These are phyloP conservation scores for Trichoderma simmonsii DNA, from an alignment of 2,329 filamentous ascomycete species.

Conservation along the genomic window DNA sequence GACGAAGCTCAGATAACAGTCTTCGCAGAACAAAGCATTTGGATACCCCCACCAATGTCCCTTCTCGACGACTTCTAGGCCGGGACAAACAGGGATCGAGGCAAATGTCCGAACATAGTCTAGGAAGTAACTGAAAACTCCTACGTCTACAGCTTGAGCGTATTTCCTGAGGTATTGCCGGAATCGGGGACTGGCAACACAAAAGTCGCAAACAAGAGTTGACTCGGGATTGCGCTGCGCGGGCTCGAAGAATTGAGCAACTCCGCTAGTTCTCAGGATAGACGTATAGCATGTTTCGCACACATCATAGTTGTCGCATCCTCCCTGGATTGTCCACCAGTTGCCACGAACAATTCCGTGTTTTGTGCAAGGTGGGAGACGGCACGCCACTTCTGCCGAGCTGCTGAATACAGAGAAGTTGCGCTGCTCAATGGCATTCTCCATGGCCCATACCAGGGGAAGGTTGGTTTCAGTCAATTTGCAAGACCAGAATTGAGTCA, in stretches of 20 bases:
- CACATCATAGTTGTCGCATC: conserved; percentile 26
- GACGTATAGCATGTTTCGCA: conserved; percentile 36
- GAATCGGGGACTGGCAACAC: conserved; percentile 27
- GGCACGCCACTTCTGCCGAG: conserved; percentile 25
- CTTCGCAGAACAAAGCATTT: conserved; percentile 33
- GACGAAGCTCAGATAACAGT: conserved; percentile 34
- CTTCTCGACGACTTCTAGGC: conserved; percentile 26
- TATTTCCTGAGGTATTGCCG: conserved; percentile 27
- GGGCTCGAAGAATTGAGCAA: conserved; percentile 30
- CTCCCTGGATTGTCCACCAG: conserved; percentile 34
- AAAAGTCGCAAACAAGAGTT: conserved; percentile 32
- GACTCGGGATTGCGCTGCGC: conserved; percentile 20
- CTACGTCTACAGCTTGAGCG: conserved; percentile 31
- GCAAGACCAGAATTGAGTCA: conserved; percentile 27
- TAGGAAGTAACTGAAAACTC: conserved; percentile 31
- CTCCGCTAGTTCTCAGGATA: conserved; percentile 27
- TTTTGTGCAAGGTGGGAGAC: conserved; percentile 27
- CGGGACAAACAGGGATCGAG: conserved; percentile 28
- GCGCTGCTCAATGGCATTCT: conserved; percentile 25
- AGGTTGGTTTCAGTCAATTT: conserved; percentile 25
- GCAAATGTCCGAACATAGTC: conserved; percentile 32
- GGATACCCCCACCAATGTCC: conserved; percentile 36
- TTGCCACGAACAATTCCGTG: conserved; percentile 31
- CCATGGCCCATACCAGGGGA: conserved; percentile 27
- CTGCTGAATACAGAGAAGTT: conserved; percentile 30